phyloP scores from a whole-genome alignment of 257 asterid species.

The Solanum commersonii region DNA sequence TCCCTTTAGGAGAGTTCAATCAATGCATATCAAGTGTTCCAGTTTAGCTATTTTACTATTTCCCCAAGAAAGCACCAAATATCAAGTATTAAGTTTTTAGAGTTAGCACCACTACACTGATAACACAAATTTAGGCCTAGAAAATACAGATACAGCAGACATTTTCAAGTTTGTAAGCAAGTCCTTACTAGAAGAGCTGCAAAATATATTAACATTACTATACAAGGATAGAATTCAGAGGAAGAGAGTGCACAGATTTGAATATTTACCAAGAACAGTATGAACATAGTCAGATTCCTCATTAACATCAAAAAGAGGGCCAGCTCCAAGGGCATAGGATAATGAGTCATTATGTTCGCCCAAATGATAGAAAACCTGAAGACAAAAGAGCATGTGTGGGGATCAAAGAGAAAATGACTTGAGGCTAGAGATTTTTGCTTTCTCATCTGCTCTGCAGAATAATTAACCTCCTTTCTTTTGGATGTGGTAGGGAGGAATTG shows the following conservation, averaged over 20 bases:
- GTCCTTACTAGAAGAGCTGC: neutral
- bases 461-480: neutral
- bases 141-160: neutral
- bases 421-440: neutral
- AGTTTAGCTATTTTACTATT: neutral
- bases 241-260: neutral
- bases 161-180: neutral
- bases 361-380: slow-evolving; percentile 83
- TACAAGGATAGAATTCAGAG: neutral
- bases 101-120: neutral
- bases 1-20: neutral
- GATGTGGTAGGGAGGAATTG: neutral
- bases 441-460: neutral
- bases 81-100: neutral
- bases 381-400: neutral
- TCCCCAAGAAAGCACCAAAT: neutral
- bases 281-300: slow-evolving; percentile 85
- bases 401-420: neutral
- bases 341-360: slow-evolving; percentile 81
- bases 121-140: neutral
- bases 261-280: slow-evolving; percentile 62
- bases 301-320: slow-evolving; percentile 67
- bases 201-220: neutral
- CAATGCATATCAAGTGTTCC: neutral
- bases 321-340: slow-evolving; percentile 89